Percentiles rank a stretch among this genome's conserved stretches.
These are phyloP conservation scores for Hyphopichia wangnamkhiaoensis DNA, from an alignment of 1,139 yeast genomes.

Conservation along the genomic window DNA sequence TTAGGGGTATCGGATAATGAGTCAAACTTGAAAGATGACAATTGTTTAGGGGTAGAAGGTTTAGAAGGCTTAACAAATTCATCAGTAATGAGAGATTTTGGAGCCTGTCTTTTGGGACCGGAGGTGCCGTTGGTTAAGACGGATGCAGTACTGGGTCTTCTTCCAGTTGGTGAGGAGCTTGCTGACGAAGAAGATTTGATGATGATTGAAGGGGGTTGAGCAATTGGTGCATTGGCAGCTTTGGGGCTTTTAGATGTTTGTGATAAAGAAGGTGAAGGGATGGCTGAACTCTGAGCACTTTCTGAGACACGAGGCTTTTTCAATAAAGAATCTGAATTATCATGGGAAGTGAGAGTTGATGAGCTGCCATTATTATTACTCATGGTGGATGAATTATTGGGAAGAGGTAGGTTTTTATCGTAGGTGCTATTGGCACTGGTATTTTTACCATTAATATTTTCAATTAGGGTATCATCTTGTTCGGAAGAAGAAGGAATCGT, in stretches of 20 bases:
- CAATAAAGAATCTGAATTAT: background rate
- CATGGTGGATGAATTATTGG: background rate
- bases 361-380: constrained; percentile 1
- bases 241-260: background rate
- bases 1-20: constrained; percentile 2
- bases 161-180: background rate
- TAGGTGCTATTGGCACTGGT: background rate
- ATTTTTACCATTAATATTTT: constrained; percentile 6
- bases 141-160: constrained; percentile 1
- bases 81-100: background rate
- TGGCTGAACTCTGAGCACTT: background rate
- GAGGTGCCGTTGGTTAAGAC: background rate
- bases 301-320: background rate
- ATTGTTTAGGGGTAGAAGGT: constrained; percentile 5
- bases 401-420: background rate
- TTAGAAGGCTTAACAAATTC: constrained; percentile 4
- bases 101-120: background rate
- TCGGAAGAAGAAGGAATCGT: constrained; percentile 10
- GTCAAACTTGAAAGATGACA: constrained; percentile 1
- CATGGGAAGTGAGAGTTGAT: background rate
- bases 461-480: constrained; percentile 29
- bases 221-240: background rate
- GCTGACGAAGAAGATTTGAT: background rate
- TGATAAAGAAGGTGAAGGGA: background rate
- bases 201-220: background rate